Base-by-base conservation (phyloP, 192 early-diverging fungal genomes). In the Coemansia furcata region DNA sequence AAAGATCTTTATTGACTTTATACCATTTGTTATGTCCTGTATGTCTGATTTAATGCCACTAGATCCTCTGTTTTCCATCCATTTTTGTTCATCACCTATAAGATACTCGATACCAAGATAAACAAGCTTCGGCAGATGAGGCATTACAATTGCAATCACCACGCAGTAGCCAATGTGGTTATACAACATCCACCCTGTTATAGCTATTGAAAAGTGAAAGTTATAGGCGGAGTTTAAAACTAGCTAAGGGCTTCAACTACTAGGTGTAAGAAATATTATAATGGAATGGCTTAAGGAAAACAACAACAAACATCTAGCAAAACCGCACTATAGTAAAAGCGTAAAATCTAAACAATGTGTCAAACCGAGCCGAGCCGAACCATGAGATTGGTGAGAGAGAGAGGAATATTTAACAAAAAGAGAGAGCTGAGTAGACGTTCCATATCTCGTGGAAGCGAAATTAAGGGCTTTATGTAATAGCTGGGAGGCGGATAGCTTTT, bases 121-220 rank as follows among this genome's bases (percentile, higher is more conserved):
- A 4, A 42, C 12, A 15, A 76, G 38, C 0, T 10, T 32, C 14
- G 76, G 21, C 0, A 74, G 65, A 47, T 54, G 12, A 12, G 50
- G 50, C 50, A 54, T 2, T 30, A 14, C 23, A 26, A 54, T 30
- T 54, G 50, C 50, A 14, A 81, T 66, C 8, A 73, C 21, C 0
- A 66, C 63, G 35, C 70, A 52, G 66, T 60, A 69, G 0, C 78
- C 78, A 11, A 76, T 68, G 15, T 63, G 61, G 3, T 36, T 50
- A 32, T 69, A 80, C 12, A 80, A 40, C 11, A 69, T 44, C 55
- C 66, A 61, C 2, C 30, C 55, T 1, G 35, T 17, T 35, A 58
- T 36, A 7, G 32, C 33, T 17, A 36, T 6, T 7, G 30, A n/a
- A n/a, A n/a, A n/a, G n/a, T n/a, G n/a, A n/a, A n/a, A n/a, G n/a